phyloP scores from a whole-genome alignment of 2,329 filamentous ascomycete genomes.

The Colletotrichum chrysophilum region DNA sequence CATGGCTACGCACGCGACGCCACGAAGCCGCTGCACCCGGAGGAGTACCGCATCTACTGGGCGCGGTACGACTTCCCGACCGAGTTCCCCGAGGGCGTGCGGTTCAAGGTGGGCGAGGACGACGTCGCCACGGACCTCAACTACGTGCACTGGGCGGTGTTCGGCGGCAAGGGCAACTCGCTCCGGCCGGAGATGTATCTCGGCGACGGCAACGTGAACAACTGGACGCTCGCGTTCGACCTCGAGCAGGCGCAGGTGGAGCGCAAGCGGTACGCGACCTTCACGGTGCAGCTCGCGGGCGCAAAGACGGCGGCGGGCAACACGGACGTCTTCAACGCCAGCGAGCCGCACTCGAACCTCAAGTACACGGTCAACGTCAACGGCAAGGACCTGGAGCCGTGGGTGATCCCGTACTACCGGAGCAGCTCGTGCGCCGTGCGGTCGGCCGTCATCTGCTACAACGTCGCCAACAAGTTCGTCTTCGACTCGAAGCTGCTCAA shows the following conservation, averaged over 20 bases:
- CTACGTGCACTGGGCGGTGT: constrained; percentile 67
- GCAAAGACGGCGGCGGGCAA: constrained; percentile 67
- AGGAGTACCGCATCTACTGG: constrained; percentile 64
- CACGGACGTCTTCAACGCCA: constrained; percentile 59
- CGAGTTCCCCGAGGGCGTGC: constrained; percentile 62
- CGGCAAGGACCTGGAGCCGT: constrained; percentile 45
- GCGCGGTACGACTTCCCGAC: constrained; percentile 59
- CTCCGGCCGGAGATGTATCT: constrained; percentile 42
- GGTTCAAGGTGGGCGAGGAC: constrained; percentile 57
- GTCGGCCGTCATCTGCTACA: constrained; percentile 64
- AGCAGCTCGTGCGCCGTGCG: constrained; percentile 63
- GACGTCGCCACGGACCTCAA: constrained; percentile 55
- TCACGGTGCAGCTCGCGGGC: constrained; percentile 68
- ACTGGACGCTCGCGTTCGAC: constrained; percentile 61
- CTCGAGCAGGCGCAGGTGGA: constrained; percentile 41
- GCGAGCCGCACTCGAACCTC: constrained; percentile 55
- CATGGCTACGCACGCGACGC: constrained; percentile 55
- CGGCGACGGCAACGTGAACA: constrained; percentile 51
- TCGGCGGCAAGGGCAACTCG: constrained; percentile 56
- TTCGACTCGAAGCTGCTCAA: constrained; percentile 53
- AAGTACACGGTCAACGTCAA: constrained; percentile 45
- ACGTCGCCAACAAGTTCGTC: constrained; percentile 59
- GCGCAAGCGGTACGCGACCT: constrained; percentile 52
- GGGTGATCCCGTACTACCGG: constrained; percentile 62
- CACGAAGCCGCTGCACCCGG: constrained; percentile 50